Evolutionary conservation across 2,329 filamentous ascomycete genomes (phyloP), one percentile per base, ranked within the genome.

Genomic region (Epichloe sylvatica): DNA sequence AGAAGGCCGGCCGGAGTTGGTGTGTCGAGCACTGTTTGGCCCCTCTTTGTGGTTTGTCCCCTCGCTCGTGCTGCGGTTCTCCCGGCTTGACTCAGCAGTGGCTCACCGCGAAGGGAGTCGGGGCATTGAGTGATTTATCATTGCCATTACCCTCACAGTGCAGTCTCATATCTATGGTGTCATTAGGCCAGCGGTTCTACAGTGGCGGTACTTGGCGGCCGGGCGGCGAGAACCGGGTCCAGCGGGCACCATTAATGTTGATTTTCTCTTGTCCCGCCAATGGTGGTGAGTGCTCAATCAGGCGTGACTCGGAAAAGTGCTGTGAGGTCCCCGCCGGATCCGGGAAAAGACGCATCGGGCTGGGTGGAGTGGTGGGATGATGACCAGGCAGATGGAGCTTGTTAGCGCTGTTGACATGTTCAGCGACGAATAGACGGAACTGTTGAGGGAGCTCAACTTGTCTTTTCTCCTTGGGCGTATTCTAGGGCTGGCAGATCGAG

Each of bases 311-410:
- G 30, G 43, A 21, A 45, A 41, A 47, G 17, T 42, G 39, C 34
- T 36, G 45, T 4, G 38, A 43, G 34, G 38, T 43, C 50, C 49
- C 53, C 46, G 48, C 50, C 41, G 45, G 52, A 59, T 61, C 57
- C 59, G 57, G 59, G 41, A 61, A 62, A 62, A 62, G 59, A 54
- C 60, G 60, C 60, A 50, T 40, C 36, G 35, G 41, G 41, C 36
- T 49, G 41, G 45, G 47, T 45, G 45, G 40, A 48, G 50, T 30
- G 47, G 46, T 38, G 33, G 49, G 15, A 36, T 41, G 37, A 33
- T 25, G 11, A 8, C 15, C 2, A 30, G 35, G 23, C 21, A 23
- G n/a, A 9, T 8, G n/a, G 33, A 37, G 30, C 33, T 42, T 47
- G 33, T 25, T 36, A 41, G 38, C 13, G 13, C 15, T 25, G 17